A percentile compares a stretch with the other conserved stretches of the same genome.
These are phyloP conservation scores for Thraustochytrium sp. DNA, from an alignment of 352 stramenopile species.

Conservation along the genomic window DNA sequence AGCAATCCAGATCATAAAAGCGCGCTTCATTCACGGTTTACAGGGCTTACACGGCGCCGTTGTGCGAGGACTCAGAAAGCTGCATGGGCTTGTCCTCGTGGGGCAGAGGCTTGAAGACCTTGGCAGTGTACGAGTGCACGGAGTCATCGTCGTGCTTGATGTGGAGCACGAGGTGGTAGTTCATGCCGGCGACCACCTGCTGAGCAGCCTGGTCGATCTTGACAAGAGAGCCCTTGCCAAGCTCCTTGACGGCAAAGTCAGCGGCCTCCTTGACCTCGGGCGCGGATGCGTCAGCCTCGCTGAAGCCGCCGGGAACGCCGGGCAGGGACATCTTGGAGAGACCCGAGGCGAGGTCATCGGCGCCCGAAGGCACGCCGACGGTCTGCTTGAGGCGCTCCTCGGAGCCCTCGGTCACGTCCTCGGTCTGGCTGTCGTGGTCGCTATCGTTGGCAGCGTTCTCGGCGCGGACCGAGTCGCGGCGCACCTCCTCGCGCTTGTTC, in stretches of 20 bases:
- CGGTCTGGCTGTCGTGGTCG: slow-evolving; percentile 28
- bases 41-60: slow-evolving; percentile 23
- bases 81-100: slow-evolving; percentile 20
- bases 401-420: neutral
- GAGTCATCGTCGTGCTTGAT: slow-evolving; percentile 35
- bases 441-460: slow-evolving; percentile 29
- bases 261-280: slow-evolving; percentile 29
- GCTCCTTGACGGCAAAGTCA: slow-evolving; percentile 8
- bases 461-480: neutral
- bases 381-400: slow-evolving; percentile 10
- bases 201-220: slow-evolving; percentile 26
- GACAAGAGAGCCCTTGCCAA: slow-evolving; percentile 39
- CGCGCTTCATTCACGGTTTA: neutral
- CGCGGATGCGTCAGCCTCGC: neutral
- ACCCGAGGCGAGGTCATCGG: neutral
- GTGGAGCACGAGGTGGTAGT: slow-evolving; percentile 25
- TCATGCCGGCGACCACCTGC: slow-evolving; percentile 39
- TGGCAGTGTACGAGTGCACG: slow-evolving; percentile 13
- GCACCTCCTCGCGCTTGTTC: slow-evolving; percentile 42
- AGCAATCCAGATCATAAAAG: neutral
- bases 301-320: neutral
- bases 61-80: slow-evolving; percentile 24
- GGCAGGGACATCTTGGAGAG: slow-evolving; percentile 14
- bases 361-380: neutral
- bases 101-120: slow-evolving; percentile 13